Conservation (phyloP, 1,139 yeast species). For the Debaryomyces psychrophilus region DNA sequence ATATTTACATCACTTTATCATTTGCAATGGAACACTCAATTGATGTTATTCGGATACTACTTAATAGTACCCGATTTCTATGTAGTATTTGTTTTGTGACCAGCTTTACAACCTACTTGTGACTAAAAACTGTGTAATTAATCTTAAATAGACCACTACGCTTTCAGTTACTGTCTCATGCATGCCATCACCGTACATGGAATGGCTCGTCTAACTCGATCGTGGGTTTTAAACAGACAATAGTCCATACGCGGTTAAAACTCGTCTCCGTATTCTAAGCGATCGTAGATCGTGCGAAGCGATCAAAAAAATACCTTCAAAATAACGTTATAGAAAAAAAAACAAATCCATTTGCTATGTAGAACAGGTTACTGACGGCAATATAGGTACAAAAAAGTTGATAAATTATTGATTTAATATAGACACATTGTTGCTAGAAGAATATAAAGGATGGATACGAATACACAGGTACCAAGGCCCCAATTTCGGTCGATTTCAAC, state of each 20-base stretch:
- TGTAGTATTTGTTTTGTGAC: background rate
- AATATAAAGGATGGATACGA: slow-evolving; percentile 18
- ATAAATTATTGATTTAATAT: background rate
- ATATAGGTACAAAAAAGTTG: background rate
- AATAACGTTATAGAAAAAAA: slow-evolving; percentile 2
- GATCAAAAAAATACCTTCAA: slow-evolving; percentile 3
- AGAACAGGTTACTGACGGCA: background rate
- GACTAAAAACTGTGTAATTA: too few relatives aligned
- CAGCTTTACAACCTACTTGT: background rate
- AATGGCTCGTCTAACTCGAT: background rate
- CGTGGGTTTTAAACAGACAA: background rate
- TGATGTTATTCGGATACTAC: background rate
- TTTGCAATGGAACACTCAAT: background rate
- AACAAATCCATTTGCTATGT: background rate
- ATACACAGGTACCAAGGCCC: slow-evolving; percentile 20
- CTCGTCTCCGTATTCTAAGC: background rate
- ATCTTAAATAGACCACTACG: background rate
- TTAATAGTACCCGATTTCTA: background rate
- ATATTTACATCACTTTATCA: background rate
- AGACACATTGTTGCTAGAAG: background rate
- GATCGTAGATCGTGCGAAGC: slow-evolving; percentile 1
- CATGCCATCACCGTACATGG: background rate
- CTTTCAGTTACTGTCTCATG: background rate
- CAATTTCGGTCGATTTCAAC: slow-evolving; percentile 45
- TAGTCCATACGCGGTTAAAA: background rate